Percentiles rank a stretch among this genome's conserved stretches.
Evolutionary conservation across 176 grass and related monocot genomes (phyloP).

Genomic region (Microstegium vimineum): DNA sequence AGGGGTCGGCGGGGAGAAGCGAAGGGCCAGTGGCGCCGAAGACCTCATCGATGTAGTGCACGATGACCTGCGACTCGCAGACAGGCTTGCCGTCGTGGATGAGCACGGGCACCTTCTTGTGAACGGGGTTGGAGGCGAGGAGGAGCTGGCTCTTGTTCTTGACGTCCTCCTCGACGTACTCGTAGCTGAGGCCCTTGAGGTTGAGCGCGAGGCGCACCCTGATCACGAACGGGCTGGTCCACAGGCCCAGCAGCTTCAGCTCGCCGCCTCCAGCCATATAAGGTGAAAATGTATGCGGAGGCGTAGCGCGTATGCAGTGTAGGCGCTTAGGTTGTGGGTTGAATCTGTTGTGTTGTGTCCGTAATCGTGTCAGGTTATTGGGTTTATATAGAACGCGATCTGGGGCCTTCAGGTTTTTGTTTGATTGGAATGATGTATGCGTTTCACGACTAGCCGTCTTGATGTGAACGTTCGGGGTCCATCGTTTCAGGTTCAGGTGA

Average conservation of each 20-base stretch:
- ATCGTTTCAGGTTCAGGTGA: not conserved
- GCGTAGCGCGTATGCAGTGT: not conserved
- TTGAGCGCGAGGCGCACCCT: constrained; percentile 36
- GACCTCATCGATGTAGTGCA: constrained; percentile 61
- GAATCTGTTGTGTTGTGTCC: not conserved
- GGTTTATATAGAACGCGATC: not conserved
- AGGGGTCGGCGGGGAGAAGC: constrained; percentile 39
- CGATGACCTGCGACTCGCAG: constrained; percentile 42
- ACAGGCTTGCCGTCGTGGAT: constrained; percentile 50
- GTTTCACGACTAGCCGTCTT: not conserved
- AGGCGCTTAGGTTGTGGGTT: not conserved
- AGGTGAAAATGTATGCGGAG: no score
- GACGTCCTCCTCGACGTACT: constrained; percentile 51
- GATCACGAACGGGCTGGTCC: constrained; percentile 30
- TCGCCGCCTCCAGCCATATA: not conserved
- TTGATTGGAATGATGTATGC: not conserved
- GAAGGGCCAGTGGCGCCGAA: not conserved
- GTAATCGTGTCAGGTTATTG: not conserved
- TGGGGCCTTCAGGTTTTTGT: not conserved
- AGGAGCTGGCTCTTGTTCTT: constrained; percentile 48
- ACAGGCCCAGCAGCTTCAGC: constrained; percentile 44
- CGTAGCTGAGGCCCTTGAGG: constrained; percentile 49
- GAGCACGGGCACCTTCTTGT: constrained; percentile 64
- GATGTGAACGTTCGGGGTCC: not conserved
- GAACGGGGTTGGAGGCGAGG: constrained; percentile 41